Conservation (phyloP, 2,329 filamentous ascomycete species). For the Beauveria asiatica region DNA sequence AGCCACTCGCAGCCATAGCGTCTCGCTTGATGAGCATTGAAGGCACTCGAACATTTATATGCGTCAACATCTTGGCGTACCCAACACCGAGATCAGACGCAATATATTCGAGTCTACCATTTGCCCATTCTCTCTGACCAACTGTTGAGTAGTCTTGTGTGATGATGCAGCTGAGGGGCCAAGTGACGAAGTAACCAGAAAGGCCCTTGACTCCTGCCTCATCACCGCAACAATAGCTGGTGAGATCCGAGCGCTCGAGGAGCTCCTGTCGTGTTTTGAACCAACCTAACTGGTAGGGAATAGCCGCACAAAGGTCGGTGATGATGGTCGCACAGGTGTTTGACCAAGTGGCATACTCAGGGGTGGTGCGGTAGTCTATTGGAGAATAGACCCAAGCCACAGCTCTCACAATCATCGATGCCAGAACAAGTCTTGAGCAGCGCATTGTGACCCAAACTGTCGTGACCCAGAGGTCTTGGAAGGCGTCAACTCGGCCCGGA, state of each 20-base stretch:
- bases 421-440: constrained; percentile 44
- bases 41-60: constrained; percentile 49
- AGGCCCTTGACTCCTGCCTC: constrained; percentile 44
- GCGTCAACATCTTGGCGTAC: constrained; percentile 46
- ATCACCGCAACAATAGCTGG: constrained; percentile 40
- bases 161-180: constrained; percentile 46
- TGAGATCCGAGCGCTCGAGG: constrained; percentile 30
- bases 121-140: constrained; percentile 46
- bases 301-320: constrained; percentile 49
- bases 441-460: constrained; percentile 49
- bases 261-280: constrained; percentile 37
- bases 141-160: constrained; percentile 53
- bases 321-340: constrained; percentile 44
- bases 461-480: constrained; percentile 50
- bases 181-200: constrained; percentile 51
- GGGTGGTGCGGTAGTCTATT: constrained; percentile 53
- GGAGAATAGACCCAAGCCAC: constrained; percentile 53
- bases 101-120: constrained; percentile 46
- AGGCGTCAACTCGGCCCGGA: constrained; percentile 52
- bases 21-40: constrained; percentile 54
- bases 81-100: constrained; percentile 47
- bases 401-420: constrained; percentile 48
- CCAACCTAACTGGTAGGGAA: constrained; percentile 56
- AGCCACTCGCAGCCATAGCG: constrained; percentile 32
- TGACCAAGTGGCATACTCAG: constrained; percentile 49